Evolutionary conservation across 2,329 filamentous ascomycete genomes (phyloP).

Genomic region (Neonectria sp.): DNA sequence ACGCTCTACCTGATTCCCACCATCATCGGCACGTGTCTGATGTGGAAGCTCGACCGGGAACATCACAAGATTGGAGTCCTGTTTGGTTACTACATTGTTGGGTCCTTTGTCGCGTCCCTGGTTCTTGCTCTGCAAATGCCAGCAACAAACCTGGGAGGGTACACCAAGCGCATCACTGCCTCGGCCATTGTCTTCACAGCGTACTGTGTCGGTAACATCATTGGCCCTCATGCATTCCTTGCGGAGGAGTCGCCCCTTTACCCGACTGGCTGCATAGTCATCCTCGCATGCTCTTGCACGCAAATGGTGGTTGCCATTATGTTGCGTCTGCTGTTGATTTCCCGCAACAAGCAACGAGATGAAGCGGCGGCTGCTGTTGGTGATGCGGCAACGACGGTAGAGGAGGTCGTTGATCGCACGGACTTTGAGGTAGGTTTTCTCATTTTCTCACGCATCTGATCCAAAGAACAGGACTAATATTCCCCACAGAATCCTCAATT

Average conservation of each 20-base stretch:
- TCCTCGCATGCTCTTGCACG: constrained; percentile 33
- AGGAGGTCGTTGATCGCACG: constrained; percentile 32
- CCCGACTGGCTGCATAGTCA: constrained; percentile 63
- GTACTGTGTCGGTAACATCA: constrained; percentile 52
- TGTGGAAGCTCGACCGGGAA: constrained; percentile 62
- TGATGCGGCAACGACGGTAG: neutral
- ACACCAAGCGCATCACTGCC: constrained; percentile 62
- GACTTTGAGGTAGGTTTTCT: constrained; percentile 40
- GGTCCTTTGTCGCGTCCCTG: constrained; percentile 65
- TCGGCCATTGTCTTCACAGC: constrained; percentile 63
- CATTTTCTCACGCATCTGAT: neutral
- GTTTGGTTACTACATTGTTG: constrained; percentile 66
- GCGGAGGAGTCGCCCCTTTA: constrained; percentile 63
- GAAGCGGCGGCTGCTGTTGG: constrained; percentile 16
- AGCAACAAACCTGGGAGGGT: constrained; percentile 63
- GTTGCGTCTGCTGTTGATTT: constrained; percentile 27
- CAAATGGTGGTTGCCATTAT: constrained; percentile 40
- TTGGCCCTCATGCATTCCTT: constrained; percentile 56
- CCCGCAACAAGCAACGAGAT: constrained; percentile 36
- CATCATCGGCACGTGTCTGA: constrained; percentile 60
- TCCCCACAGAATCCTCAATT: constrained; percentile 17
- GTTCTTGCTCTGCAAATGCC: constrained; percentile 69
- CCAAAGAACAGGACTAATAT: neutral
- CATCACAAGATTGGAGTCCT: constrained; percentile 60
- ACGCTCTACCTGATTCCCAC: constrained; percentile 64